Base-by-base conservation (phyloP, 2,329 filamentous ascomycete species). In the Pseudogymnoascus sp. region DNA sequence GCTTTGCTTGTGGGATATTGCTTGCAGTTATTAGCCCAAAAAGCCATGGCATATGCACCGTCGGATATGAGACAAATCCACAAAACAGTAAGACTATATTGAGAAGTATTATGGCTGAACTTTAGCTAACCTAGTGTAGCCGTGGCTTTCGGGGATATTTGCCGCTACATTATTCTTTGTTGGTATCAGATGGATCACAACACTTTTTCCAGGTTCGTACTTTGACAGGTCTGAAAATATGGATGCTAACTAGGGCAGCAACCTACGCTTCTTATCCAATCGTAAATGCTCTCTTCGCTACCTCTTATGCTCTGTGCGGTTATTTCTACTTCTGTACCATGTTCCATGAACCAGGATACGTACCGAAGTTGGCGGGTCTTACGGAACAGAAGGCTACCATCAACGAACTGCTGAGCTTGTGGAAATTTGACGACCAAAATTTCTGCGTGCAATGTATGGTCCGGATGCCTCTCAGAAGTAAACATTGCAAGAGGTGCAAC, bases 361-460 rank as follows among this genome's bases (percentile, higher is more conserved):
- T 99, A 29, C 93, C 94, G 37, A 97, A 96, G 74, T 83, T 92
- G 69, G 87, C 88, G 62, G 93, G 92, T 67, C 88, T 95, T 62
- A 91, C 90, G 27, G 89, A 96, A 73, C 93, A 97, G 74, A 92
- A 93, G 74, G 86, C 87, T 40, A 87, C 89, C 63, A 96, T 99
- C 68, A 89, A 95, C 66, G 90, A 96, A 67, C 82, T 99, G 6
- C 82, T 99, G 65, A 82, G 85, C 63, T 73, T 86, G 67, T 94
- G 91, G 86, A 94, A 91, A 70, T 99, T 93, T 73, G 92, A 99
- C 71, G 93, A 97, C 72, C 80, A 87, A 64, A 93, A 96, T 73
- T 99, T 97, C 71, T 99, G 94, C 74, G 87, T 95, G 29, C 85
- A 85, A 58, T 99, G 94, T 77, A 96, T 97, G 92, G 90, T 96